phyloP scores from a whole-genome alignment of 2,329 filamentous ascomycete genomes.

The Fusarium penzigii region DNA sequence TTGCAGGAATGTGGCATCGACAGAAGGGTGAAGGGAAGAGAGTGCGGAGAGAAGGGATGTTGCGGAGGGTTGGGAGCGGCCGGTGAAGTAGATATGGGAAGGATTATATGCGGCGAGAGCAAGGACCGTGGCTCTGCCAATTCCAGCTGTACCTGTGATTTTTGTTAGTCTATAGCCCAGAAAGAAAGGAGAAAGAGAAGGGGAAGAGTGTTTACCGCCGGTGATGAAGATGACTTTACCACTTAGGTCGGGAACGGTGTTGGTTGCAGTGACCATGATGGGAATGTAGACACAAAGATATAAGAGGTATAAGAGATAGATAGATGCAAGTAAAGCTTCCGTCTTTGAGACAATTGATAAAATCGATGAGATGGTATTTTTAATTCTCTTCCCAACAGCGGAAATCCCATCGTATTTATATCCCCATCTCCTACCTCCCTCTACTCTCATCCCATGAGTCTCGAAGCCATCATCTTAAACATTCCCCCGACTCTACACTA shows the following conservation, averaged over 20 bases:
- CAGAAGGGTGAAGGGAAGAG: conserved; percentile 15
- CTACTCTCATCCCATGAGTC: too few species aligned
- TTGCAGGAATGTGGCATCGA: conserved; percentile 35
- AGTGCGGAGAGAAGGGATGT: conserved; percentile 43
- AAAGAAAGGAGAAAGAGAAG: not conserved
- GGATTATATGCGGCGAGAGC: conserved; percentile 44
- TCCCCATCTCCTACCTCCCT: too few species aligned
- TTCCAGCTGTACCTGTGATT: conserved; percentile 36
- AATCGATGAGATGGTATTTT: not conserved
- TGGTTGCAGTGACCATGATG: conserved; percentile 36
- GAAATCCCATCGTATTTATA: too few species aligned
- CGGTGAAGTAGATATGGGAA: conserved; percentile 55
- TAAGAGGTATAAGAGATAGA: not conserved
- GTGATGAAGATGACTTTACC: conserved; percentile 54
- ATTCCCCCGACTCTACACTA: too few species aligned
- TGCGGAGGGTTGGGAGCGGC: conserved; percentile 46
- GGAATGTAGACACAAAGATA: not conserved
- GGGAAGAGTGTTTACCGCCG: conserved; percentile 44
- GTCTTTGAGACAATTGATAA: not conserved
- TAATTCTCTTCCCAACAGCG: too few species aligned
- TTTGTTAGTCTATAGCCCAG: conserved; percentile 1
- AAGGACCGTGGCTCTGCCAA: conserved; percentile 29
- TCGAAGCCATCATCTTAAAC: too few species aligned
- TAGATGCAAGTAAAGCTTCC: not conserved
- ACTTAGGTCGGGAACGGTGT: conserved; percentile 43